Conservation (phyloP, 2,329 filamentous ascomycete species). For the Fusarium vanettenii region DNA sequence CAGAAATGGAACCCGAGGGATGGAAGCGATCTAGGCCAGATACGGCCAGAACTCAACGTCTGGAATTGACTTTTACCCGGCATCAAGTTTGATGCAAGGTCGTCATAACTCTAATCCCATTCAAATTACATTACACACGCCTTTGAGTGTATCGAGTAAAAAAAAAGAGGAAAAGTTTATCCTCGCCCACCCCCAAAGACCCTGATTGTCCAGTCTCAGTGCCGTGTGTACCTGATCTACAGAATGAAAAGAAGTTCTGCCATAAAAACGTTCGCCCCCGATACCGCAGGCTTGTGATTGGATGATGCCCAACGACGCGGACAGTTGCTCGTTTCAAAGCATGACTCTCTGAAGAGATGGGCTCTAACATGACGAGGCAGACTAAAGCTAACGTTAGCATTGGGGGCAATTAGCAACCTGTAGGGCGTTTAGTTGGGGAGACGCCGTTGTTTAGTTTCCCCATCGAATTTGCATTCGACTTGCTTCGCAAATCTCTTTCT, state of each 20-base stretch:
- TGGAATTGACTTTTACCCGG: background rate
- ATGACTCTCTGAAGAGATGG: background rate
- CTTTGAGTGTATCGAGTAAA: background rate
- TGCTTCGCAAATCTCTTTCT: background rate
- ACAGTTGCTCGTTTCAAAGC: background rate
- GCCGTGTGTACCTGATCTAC: conserved; percentile 27
- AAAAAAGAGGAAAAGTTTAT: background rate
- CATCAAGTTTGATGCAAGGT: background rate
- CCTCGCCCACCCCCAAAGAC: background rate
- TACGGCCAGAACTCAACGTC: background rate
- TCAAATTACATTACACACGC: background rate
- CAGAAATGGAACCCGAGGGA: background rate
- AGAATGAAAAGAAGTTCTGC: background rate
- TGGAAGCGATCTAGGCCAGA: background rate
- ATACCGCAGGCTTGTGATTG: background rate
- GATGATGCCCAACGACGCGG: background rate
- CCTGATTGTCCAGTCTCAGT: background rate
- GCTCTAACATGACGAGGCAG: conserved; percentile 11
- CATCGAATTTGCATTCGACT: background rate
- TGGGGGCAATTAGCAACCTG: background rate
- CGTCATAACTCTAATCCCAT: conserved; percentile 18
- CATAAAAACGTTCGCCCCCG: background rate
- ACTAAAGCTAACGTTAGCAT: conserved; percentile 3
- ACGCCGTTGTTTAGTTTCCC: background rate
- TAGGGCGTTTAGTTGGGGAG: conserved; percentile 11